Percentiles rank a stretch among this genome's conserved stretches.
These are phyloP conservation scores for Sordaria brevicollis DNA, from an alignment of 495 filamentous ascomycete species.

Conservation along the genomic window DNA sequence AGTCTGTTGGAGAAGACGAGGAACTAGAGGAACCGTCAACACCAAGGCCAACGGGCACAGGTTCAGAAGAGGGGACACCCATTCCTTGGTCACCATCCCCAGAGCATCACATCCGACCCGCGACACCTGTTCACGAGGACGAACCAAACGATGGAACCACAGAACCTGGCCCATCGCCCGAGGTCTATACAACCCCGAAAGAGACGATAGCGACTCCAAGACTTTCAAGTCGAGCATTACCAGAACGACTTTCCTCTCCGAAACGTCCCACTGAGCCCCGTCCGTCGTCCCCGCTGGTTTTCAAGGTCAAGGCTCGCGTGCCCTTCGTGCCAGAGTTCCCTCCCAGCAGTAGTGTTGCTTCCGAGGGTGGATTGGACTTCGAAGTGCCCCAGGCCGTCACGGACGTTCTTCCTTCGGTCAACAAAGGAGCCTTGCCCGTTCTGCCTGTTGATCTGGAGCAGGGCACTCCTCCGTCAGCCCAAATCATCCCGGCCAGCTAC, in stretches of 20 bases:
- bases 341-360: slow-evolving; percentile 22
- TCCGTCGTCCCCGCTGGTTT: neutral
- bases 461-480: slow-evolving; percentile 31
- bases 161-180: neutral
- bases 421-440: slow-evolving; percentile 6
- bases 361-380: slow-evolving; percentile 45
- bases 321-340: slow-evolving; percentile 9
- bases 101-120: neutral
- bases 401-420: slow-evolving; percentile 14
- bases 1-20: neutral
- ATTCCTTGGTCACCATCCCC: slow-evolving; percentile 13
- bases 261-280: neutral
- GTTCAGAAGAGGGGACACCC: neutral
- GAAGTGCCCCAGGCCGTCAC: slow-evolving; percentile 40
- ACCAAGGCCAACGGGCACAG: neutral
- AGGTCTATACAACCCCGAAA: neutral
- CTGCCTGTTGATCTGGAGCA: neutral
- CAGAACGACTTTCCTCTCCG: neutral
- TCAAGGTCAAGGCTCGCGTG: neutral
- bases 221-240: neutral
- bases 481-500: slow-evolving; percentile 28
- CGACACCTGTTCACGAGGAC: neutral
- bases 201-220: neutral
- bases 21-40: neutral
- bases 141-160: neutral